A percentile compares a stretch with the other conserved stretches of the same genome.
Evolutionary conservation across 257 asterid genomes (phyloP).

Genomic region (Nicotiana sylvestris): DNA sequence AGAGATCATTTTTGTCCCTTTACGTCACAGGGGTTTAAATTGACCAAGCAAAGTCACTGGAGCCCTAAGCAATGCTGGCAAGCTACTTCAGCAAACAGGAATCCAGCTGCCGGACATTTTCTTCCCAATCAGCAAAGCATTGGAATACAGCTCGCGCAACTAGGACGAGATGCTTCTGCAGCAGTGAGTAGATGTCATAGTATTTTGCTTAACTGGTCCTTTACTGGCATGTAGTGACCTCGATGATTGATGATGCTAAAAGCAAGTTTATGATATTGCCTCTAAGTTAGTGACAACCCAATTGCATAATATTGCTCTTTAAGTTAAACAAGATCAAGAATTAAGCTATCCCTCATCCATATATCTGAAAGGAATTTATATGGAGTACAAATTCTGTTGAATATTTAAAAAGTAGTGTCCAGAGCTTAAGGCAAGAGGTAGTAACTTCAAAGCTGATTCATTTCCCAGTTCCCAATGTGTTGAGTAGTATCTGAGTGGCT

Average conservation of each 20-base stretch:
- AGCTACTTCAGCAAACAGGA: slow-evolving; percentile 73
- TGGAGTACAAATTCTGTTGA: background rate
- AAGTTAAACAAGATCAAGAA: background rate
- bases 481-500: background rate
- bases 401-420: background rate
- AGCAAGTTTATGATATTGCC: background rate
- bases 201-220: background rate
- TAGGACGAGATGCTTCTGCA: slow-evolving; percentile 99
- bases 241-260: background rate
- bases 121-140: slow-evolving; percentile 59
- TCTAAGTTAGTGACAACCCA: background rate
- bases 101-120: slow-evolving; percentile 69
- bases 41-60: slow-evolving; percentile 72
- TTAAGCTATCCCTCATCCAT: background rate
- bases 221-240: background rate
- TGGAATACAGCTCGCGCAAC: slow-evolving; percentile 90
- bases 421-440: background rate
- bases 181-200: slow-evolving; percentile 51
- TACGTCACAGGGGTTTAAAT: slow-evolving; percentile 64
- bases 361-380: background rate
- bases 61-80: slow-evolving; percentile 77
- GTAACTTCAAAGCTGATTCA: background rate
- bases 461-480: background rate
- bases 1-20: background rate
- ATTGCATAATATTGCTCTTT: background rate